phyloP scores from a whole-genome alignment of 2,329 filamentous ascomycete species.

The Aspergillus unguis region DNA sequence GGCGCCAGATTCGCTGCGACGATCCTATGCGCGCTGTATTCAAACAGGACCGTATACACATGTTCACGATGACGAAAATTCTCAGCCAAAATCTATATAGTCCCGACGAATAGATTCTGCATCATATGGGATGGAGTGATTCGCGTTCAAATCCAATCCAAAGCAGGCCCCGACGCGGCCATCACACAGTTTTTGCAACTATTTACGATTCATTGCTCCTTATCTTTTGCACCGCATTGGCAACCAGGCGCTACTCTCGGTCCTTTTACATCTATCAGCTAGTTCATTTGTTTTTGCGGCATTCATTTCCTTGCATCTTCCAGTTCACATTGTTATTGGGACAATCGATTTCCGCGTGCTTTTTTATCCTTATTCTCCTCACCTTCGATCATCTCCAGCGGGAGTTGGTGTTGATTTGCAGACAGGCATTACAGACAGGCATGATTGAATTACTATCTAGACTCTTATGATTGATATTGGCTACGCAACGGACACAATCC shows the following conservation, averaged over 20 bases:
- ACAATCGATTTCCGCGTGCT: slow-evolving; percentile 16
- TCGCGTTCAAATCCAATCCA: slow-evolving; percentile 12
- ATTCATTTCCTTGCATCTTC: slow-evolving; percentile 6
- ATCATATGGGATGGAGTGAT: slow-evolving; percentile 6
- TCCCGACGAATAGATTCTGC: slow-evolving; percentile 61
- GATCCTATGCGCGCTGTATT: slow-evolving; percentile 89
- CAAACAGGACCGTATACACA: slow-evolving; percentile 85
- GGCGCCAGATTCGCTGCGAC: slow-evolving; percentile 89
- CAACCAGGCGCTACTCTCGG: slow-evolving; percentile 27
- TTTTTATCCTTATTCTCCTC: slow-evolving; percentile 15
- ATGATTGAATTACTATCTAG: slow-evolving; percentile 17
- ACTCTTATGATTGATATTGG: slow-evolving; percentile 15
- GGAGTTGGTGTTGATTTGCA: slow-evolving; percentile 32
- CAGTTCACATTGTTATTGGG: neutral
- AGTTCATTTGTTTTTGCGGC: slow-evolving; percentile 1
- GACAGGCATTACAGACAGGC: slow-evolving; percentile 15
- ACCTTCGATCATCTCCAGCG: slow-evolving; percentile 29
- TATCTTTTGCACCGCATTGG: slow-evolving; percentile 25
- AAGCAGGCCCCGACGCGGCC: slow-evolving; percentile 4
- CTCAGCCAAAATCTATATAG: slow-evolving; percentile 86
- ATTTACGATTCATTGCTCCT: slow-evolving; percentile 27
- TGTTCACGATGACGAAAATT: slow-evolving; percentile 99
- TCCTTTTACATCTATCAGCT: slow-evolving; percentile 12
- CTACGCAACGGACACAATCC: slow-evolving; percentile 7
- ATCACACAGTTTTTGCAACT: slow-evolving; percentile 10